These are phyloP conservation scores for Cadophora gregata DNA, from an alignment of 2,329 filamentous ascomycete genomes.

Conservation along the genomic window DNA sequence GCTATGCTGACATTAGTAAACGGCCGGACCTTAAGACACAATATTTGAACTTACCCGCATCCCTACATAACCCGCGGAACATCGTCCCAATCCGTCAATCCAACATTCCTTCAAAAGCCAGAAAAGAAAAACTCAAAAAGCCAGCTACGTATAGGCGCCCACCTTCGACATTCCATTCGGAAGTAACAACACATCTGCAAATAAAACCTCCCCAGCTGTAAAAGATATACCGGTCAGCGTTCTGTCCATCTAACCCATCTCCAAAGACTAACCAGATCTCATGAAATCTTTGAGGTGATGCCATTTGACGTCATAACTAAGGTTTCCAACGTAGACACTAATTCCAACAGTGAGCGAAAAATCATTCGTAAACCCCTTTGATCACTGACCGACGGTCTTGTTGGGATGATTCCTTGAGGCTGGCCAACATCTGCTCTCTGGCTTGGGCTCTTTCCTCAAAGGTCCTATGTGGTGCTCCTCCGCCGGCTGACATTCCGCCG, in stretches of 20 bases:
- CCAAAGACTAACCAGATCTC: constrained; percentile 83
- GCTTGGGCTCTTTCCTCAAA: constrained; percentile 83
- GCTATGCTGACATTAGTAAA: constrained; percentile 53
- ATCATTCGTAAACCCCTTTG: neutral
- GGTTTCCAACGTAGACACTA: constrained; percentile 93
- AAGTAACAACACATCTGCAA: constrained; percentile 98
- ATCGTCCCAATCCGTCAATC: constrained; percentile 98
- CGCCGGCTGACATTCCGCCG: constrained; percentile 43
- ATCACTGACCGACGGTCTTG: constrained; percentile 79
- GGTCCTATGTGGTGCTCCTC: constrained; percentile 72
- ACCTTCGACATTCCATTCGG: constrained; percentile 99
- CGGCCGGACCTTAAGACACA: neutral
- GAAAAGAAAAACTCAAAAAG: constrained; percentile 68
- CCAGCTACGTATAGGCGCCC: constrained; percentile 91
- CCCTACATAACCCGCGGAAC: constrained; percentile 93
- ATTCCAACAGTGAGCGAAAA: constrained; percentile 16
- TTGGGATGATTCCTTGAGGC: constrained; percentile 90
- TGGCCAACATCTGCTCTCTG: constrained; percentile 96
- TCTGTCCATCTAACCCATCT: constrained; percentile 41
- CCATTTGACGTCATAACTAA: constrained; percentile 99
- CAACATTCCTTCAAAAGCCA: constrained; percentile 84
- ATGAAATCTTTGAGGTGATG: constrained; percentile 99
- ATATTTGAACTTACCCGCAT: constrained; percentile 83
- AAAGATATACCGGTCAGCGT: constrained; percentile 46
- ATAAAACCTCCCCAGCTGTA: constrained; percentile 98